Base-by-base conservation (phyloP, 2,329 filamentous ascomycete species). In the Clathrospora elynae region DNA sequence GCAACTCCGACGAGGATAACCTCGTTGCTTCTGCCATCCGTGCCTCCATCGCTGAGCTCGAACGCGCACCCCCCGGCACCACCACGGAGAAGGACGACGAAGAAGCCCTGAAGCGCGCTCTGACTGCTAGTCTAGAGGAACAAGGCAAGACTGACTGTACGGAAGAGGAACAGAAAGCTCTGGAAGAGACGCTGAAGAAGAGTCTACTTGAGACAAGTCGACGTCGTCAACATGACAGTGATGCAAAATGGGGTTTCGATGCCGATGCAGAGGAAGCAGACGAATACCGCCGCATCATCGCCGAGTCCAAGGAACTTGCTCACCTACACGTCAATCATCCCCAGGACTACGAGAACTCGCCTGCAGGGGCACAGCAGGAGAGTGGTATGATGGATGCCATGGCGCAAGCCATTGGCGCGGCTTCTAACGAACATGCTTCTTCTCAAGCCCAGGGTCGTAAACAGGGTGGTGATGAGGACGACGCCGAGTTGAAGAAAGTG, bases 21-120 rank as follows among this genome's bases (percentile, higher is more conserved):
- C 75, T 80, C 45, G 78, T 95, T 33, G 88, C 90, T 62, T 77
- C 81, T 13, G 88, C 88, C 1, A 86, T 95, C 35, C 78, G 87
- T 10, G 83, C 86, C 4, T 89, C 86, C 50, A 76, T 93, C 11
- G 73, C 72, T 10, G 83, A 87, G 55, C 66, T 84, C 6, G 72
- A 78, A 42, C 56, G 61, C 11, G 58, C 55, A 4, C 59, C 62
- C 11, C 57, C 59, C 6, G 57, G 62, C 6, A 57, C 70, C 12
- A 64, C 17, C 2, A 25, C 43, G 1, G 61, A 64, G n/a, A 65
- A 71, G 32, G 70, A 74, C 28, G 71, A 77, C 12, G 70, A 78
- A 35, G 70, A 75, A 42, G 71, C 71, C 4, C 62, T 81, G 4
- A 66, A 75, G 14, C 73, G 73, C 20, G 80, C 78, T 2, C 75